These are phyloP conservation scores for Saccharum spontaneum DNA, from an alignment of 176 grass and related monocot species.

Conservation along the genomic window DNA sequence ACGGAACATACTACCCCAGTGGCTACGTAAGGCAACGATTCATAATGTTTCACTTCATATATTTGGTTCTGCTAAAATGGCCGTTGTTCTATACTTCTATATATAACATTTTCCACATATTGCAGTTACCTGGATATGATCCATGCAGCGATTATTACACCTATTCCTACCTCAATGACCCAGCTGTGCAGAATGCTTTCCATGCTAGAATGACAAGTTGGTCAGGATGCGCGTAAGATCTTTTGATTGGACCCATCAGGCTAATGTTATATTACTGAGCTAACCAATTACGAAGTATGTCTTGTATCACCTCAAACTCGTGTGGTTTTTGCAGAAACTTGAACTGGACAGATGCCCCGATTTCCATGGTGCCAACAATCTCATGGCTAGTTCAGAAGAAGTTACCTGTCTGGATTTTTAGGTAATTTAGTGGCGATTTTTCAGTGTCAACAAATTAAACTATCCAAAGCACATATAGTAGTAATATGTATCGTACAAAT, in stretches of 20 bases:
- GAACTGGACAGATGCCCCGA: slow-evolving; percentile 18
- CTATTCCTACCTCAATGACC: slow-evolving; percentile 47
- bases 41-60: not conserved
- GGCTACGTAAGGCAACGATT: slow-evolving; percentile 25
- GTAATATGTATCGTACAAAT: not conserved
- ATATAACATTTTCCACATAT: not conserved
- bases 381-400: slow-evolving; percentile 30
- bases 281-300: not conserved
- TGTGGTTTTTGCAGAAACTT: not conserved
- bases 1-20: slow-evolving; percentile 30
- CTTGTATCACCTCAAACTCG: not conserved
- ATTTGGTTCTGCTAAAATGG: not conserved
- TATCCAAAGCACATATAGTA: not conserved
- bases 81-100: not conserved
- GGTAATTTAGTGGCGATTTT: not conserved
- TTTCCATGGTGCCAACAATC: slow-evolving; percentile 33
- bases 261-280: not conserved
- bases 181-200: slow-evolving; percentile 49
- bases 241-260: not conserved
- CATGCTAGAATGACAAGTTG: slow-evolving; percentile 37
- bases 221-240: slow-evolving; percentile 43
- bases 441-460: not conserved
- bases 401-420: slow-evolving; percentile 50
- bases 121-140: slow-evolving; percentile 48
- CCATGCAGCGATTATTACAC: slow-evolving; percentile 20